Conservation (phyloP, 1,284 basidiomycete genomes). For the Grifola frondosa region DNA sequence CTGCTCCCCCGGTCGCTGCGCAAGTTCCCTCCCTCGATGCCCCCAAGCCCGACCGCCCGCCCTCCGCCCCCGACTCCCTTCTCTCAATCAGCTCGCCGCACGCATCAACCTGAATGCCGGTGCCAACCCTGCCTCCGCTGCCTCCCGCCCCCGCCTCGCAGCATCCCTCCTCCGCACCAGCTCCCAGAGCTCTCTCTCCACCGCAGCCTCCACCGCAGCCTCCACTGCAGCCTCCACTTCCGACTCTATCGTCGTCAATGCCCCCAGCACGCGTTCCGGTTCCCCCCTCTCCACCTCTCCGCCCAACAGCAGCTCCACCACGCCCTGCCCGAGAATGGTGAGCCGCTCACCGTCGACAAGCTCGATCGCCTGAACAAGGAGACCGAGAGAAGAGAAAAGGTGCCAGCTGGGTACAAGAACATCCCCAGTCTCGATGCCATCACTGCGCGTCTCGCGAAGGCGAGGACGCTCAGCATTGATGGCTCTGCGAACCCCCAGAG, state of each 20-base stretch:
- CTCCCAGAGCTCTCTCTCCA: conserved; percentile 54
- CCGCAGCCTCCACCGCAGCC: conserved; percentile 33
- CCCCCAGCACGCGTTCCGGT: conserved; percentile 59
- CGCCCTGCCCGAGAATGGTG: conserved; percentile 37
- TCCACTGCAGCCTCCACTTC: conserved; percentile 40
- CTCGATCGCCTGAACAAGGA: conserved; percentile 27
- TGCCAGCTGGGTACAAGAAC: conserved; percentile 78
- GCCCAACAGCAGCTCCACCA: conserved; percentile 40
- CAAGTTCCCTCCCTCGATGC: conserved; percentile 29
- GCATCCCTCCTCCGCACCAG: conserved; percentile 68
- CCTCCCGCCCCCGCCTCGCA: conserved; percentile 68
- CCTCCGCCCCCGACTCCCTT: conserved; percentile 51
- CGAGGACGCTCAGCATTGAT: conserved; percentile 67
- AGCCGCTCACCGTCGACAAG: conserved; percentile 51
- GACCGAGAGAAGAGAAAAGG: conserved; percentile 43
- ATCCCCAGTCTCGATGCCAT: conserved; percentile 82
- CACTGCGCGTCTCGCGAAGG: conserved; percentile 69
- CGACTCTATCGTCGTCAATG: conserved; percentile 65
- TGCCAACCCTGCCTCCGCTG: conserved; percentile 35
- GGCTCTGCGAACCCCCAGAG: conserved; percentile 72
- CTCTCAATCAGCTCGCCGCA: conserved; percentile 78
- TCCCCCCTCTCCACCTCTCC: conserved; percentile 53
- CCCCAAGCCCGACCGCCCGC: conserved; percentile 41
- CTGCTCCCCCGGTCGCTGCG: conserved; percentile 25
- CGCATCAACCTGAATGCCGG: conserved; percentile 55